Base-by-base conservation (phyloP, 192 early-diverging fungal species). In the Coemansia sp. region DNA sequence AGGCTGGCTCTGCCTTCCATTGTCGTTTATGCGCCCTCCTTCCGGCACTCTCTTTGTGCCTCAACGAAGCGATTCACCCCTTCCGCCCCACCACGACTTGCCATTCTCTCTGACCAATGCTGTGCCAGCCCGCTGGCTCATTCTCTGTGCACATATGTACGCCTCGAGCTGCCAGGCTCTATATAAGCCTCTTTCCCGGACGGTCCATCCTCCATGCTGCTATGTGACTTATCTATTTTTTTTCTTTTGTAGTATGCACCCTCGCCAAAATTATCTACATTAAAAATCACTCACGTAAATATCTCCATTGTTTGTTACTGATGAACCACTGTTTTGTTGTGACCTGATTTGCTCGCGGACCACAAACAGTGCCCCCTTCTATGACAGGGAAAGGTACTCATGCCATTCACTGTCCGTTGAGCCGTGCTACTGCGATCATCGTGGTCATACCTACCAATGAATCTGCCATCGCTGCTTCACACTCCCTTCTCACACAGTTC, bases 21-120 rank as follows among this genome's bases (percentile, higher is more conserved):
- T 30, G 52, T 53, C 19, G 19, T 49, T 49, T 8, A 49, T 49
- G 46, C 46, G 46, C 46, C 46, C 9, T 49, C 7, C 19, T n/a
- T 49, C 46, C n/a, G 46, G 46, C 46, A 17, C 10, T 53, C 47
- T 49, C 47, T 19, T 53, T 53, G 52, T 14, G 11, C 52, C 52
- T 53, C 52, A 30, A 53, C 52, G n/a, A 53, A 53, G 7, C 10
- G 26, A 53, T 53, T 53, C 19, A n/a, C 47, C 26, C 52, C n/a
- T 21, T 50, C 49, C 42, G 42, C 21, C 17, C 49, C 49, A 26
- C n/a, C 52, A 30, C 23, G 26, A 30, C 52, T 8, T 4, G 26
- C 11, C 13, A 13, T 30, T 53, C 52, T 23, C 26, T n/a, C n/a
- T 14, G 52, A 28, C 52, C 52, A 53, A 53, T 53, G 52, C 52